Evolutionary conservation across 441 rosid species (phyloP).

Genomic region (Dalechampia spathulata): DNA sequence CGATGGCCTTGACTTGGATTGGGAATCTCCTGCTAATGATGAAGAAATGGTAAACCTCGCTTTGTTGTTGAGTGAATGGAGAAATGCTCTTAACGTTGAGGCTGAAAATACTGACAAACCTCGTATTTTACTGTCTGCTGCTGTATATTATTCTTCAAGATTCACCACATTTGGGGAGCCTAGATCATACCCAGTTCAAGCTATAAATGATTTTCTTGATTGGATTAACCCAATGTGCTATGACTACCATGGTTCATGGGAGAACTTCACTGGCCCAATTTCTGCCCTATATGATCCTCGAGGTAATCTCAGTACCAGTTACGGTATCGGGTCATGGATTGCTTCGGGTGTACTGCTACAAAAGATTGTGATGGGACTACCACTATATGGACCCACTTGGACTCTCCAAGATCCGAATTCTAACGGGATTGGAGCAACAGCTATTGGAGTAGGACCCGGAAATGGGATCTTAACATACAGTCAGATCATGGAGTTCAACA

Average conservation of each 20-base stretch:
- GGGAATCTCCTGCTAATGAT: constrained; percentile 41
- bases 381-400: constrained; percentile 39
- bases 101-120: constrained; percentile 14
- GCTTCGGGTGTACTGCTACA: constrained; percentile 22
- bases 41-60: constrained; percentile 35
- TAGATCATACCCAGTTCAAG: constrained; percentile 26
- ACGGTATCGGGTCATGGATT: constrained; percentile 38
- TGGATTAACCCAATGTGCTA: constrained; percentile 49
- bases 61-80: constrained; percentile 28
- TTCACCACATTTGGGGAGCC: constrained; percentile 9
- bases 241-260: constrained; percentile 41
- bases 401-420: constrained; percentile 24
- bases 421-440: constrained; percentile 29
- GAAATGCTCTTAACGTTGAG: constrained; percentile 23
- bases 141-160: constrained; percentile 32
- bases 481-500: constrained; percentile 22
- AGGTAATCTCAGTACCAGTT: constrained; percentile 30
- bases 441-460: constrained; percentile 27
- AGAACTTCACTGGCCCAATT: constrained; percentile 28
- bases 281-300: constrained; percentile 27
- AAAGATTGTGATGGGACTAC: constrained; percentile 42
- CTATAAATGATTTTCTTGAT: constrained; percentile 25
- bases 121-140: constrained; percentile 35
- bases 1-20: constrained; percentile 49
- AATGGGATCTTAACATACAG: constrained; percentile 14